These are phyloP conservation scores for Pisolithus tinctorius DNA, from an alignment of 768 basidiomycete genomes.

Conservation along the genomic window DNA sequence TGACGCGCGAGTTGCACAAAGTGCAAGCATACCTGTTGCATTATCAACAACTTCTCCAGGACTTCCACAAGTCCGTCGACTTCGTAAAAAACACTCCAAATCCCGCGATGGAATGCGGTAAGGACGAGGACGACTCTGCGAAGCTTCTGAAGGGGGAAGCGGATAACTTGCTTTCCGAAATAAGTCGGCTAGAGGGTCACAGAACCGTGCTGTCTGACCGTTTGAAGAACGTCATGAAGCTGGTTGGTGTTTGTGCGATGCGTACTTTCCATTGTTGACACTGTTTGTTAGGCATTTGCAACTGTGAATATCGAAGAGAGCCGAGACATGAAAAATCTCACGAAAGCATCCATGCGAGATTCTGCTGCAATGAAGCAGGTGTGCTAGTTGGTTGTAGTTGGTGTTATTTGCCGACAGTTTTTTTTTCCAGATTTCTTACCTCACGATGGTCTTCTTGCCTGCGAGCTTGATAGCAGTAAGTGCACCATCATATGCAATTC, in stretches of 20 bases:
- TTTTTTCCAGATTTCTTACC: constrained; percentile 40
- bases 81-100: constrained; percentile 46
- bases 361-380: constrained; percentile 35
- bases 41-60: constrained; percentile 46
- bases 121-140: background rate
- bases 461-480: constrained; percentile 37
- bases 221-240: constrained; percentile 25
- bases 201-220: constrained; percentile 23
- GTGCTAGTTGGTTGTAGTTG: background rate
- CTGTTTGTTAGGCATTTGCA: constrained; percentile 42
- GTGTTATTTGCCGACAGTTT: background rate
- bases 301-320: constrained; percentile 54
- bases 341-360: constrained; percentile 36
- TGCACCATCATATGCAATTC: background rate
- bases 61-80: constrained; percentile 44
- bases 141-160: constrained; percentile 8
- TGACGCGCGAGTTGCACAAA: constrained; percentile 47
- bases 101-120: constrained; percentile 34
- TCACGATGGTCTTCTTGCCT: constrained; percentile 59
- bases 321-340: constrained; percentile 44
- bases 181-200: constrained; percentile 33
- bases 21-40: constrained; percentile 50
- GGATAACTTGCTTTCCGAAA: constrained; percentile 30
- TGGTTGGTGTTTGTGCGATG: constrained; percentile 15
- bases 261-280: background rate